Conservation (phyloP, 768 basidiomycete species). For the Macrocybe gigantea region DNA sequence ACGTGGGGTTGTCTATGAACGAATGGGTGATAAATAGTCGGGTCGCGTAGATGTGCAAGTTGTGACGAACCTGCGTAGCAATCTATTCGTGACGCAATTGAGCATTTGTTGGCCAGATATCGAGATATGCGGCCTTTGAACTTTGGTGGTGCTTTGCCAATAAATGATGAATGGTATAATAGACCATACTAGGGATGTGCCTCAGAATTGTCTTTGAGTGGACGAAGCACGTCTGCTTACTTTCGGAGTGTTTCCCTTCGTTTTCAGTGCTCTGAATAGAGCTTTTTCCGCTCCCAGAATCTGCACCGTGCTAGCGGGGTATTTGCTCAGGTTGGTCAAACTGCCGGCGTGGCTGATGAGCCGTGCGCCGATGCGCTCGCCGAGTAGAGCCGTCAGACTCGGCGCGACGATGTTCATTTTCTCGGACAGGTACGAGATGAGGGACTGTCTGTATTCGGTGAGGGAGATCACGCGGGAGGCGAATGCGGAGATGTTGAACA, state of each 20-base stretch:
- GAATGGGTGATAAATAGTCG: constrained; percentile 1
- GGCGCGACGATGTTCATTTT: constrained; percentile 99
- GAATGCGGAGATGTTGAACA: constrained; percentile 93
- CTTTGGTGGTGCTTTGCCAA: constrained; percentile 90
- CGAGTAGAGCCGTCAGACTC: constrained; percentile 83
- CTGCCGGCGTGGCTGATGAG: constrained; percentile 96
- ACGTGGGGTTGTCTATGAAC: constrained; percentile 68
- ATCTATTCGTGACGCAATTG: constrained; percentile 95
- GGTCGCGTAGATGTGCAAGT: neutral
- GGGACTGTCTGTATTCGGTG: constrained; percentile 88
- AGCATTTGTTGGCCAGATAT: constrained; percentile 99
- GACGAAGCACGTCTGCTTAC: constrained; percentile 29
- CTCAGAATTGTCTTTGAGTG: neutral
- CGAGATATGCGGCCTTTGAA: constrained; percentile 97
- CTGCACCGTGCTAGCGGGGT: constrained; percentile 97
- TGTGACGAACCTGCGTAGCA: constrained; percentile 71
- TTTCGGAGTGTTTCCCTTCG: constrained; percentile 98
- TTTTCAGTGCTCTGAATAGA: constrained; percentile 94
- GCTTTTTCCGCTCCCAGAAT: constrained; percentile 98
- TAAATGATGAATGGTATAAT: constrained; percentile 96
- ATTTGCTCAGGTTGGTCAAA: constrained; percentile 95
- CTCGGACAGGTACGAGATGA: constrained; percentile 83
- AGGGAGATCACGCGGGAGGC: constrained; percentile 87
- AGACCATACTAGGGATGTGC: constrained; percentile 71
- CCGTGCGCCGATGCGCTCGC: constrained; percentile 88